These are phyloP conservation scores for Imleria badia DNA, from an alignment of 768 basidiomycete genomes.

Conservation along the genomic window DNA sequence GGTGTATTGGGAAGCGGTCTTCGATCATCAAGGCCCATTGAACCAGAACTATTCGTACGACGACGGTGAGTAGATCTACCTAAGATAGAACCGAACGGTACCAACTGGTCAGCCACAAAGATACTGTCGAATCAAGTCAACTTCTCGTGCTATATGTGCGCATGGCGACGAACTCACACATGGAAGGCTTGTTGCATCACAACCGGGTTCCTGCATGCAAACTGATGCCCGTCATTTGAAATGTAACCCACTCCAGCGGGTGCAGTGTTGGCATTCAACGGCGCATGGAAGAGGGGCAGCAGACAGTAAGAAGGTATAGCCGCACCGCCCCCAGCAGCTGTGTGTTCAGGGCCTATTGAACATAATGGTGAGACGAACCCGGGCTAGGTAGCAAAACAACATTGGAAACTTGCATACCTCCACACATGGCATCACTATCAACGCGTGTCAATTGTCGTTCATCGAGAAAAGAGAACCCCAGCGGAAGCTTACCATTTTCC, in stretches of 20 bases:
- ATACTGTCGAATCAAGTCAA: slow-evolving; percentile 34
- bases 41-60: slow-evolving; percentile 42
- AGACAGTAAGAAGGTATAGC: slow-evolving; percentile 55
- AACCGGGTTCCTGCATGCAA: slow-evolving; percentile 52
- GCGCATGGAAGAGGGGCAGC: slow-evolving; percentile 52
- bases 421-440: slow-evolving; percentile 50
- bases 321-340: slow-evolving; percentile 34
- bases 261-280: slow-evolving; percentile 27
- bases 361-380: neutral
- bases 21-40: slow-evolving; percentile 46
- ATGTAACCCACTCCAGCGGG: slow-evolving; percentile 43
- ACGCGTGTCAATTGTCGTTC: neutral
- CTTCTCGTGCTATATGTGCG: accelerated
- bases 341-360: slow-evolving; percentile 50
- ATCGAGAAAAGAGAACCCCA: neutral
- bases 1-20: slow-evolving; percentile 47
- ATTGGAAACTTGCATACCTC: slow-evolving; percentile 33
- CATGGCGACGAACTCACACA: slow-evolving; percentile 42
- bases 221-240: slow-evolving; percentile 57
- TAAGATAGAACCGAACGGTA: neutral
- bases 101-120: slow-evolving; percentile 54
- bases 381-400: neutral
- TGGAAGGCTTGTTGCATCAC: slow-evolving; percentile 58
- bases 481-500: slow-evolving; percentile 52
- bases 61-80: neutral